phyloP scores from a whole-genome alignment of 164 flowering plant genomes.

The Umbellularia californica region DNA sequence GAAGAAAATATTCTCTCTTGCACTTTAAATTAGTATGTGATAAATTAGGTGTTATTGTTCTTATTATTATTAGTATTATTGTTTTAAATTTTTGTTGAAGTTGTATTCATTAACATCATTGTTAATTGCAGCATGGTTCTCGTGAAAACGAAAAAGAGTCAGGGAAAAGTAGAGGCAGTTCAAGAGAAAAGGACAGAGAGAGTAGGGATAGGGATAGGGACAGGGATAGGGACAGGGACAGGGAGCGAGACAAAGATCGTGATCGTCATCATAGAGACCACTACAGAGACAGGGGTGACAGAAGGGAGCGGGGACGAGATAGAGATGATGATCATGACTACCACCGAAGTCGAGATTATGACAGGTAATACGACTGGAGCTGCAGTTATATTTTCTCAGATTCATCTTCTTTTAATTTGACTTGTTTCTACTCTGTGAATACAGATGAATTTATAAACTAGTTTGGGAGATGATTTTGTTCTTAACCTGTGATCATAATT shows the following conservation, averaged over 20 bases:
- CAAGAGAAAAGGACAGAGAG: conserved; percentile 58
- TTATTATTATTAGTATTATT: neutral
- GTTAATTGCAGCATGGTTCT: conserved; percentile 41
- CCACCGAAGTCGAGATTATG: conserved; percentile 53
- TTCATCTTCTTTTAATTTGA: neutral
- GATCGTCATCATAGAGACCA: conserved; percentile 48
- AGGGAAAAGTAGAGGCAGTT: conserved; percentile 13
- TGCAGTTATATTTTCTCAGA: neutral
- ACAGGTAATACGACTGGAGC: conserved; percentile 41
- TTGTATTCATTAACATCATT: neutral
- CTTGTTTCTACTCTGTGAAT: neutral
- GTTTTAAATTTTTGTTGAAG: neutral
- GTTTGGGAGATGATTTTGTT: too few species aligned
- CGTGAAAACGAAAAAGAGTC: conserved; percentile 57
- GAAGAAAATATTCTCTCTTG: too few species aligned
- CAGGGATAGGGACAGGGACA: conserved; percentile 31
- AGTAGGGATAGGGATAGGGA: conserved; percentile 29
- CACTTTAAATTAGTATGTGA: neutral
- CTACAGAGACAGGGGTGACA: conserved; percentile 57
- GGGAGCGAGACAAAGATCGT: conserved; percentile 32
- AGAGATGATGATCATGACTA: conserved; percentile 56
- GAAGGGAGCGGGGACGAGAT: conserved; percentile 60
- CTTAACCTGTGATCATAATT: too few species aligned
- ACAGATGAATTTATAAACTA: too few species aligned
- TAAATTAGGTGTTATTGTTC: neutral